These are phyloP conservation scores for Pterulicium gracile DNA, from an alignment of 1,284 basidiomycete species.

Conservation along the genomic window DNA sequence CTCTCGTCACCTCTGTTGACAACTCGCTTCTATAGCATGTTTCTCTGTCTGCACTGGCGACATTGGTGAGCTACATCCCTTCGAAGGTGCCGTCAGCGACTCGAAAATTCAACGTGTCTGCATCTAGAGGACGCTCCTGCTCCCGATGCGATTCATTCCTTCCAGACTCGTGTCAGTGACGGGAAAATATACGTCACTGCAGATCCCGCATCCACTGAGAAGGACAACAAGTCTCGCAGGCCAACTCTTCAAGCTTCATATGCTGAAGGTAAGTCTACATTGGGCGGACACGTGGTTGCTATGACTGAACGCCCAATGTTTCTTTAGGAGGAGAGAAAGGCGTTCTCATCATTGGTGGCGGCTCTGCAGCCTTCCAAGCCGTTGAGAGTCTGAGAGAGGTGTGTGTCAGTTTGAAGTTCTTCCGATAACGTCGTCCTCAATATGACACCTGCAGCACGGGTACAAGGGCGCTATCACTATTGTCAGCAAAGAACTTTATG, in stretches of 20 bases:
- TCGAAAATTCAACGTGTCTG: not conserved
- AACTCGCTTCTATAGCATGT: conserved; percentile 47
- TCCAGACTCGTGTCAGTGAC: conserved; percentile 60
- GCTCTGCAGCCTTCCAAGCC: conserved; percentile 70
- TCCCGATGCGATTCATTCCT: conserved; percentile 75
- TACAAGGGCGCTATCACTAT: conserved; percentile 74
- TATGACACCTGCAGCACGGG: conserved; percentile 43
- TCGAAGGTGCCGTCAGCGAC: not conserved
- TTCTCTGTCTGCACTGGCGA: conserved; percentile 79
- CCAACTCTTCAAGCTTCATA: conserved; percentile 38
- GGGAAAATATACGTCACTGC: conserved; percentile 80
- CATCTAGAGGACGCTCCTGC: conserved; percentile 81
- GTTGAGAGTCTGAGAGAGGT: conserved; percentile 83
- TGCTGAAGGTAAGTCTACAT: conserved; percentile 16
- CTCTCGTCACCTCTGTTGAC: not conserved
- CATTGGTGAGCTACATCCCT: conserved; percentile 36
- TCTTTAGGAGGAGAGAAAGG: conserved; percentile 29
- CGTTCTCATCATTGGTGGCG: conserved; percentile 84
- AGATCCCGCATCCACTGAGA: conserved; percentile 53
- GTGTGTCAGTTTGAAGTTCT: conserved; percentile 10
- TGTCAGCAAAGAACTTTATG: conserved; percentile 69
- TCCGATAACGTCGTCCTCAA: not conserved
- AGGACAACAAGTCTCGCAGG: conserved; percentile 54
- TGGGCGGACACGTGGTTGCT: not conserved
- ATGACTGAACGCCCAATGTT: not conserved